Conservation (phyloP, 2,329 filamentous ascomycete genomes). For the Coleophoma crateriformis region DNA sequence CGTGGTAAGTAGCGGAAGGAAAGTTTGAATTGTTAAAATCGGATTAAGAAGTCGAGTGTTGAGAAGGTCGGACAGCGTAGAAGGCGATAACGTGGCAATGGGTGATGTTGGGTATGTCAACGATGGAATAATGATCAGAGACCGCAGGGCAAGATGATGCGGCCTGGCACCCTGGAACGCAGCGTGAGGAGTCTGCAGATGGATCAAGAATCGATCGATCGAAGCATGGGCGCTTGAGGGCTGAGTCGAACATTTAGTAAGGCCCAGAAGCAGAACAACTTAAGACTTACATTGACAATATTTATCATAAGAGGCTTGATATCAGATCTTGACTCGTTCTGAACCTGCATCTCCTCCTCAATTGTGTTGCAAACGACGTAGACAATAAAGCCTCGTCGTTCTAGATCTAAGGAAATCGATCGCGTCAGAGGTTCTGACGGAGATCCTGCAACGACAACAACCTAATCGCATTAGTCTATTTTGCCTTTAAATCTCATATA, state of each 20-base stretch:
- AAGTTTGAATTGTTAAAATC: constrained; percentile 81
- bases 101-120: constrained; percentile 76
- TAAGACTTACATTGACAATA: constrained; percentile 63
- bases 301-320: constrained; percentile 79
- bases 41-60: constrained; percentile 90
- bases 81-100: constrained; percentile 78
- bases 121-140: constrained; percentile 78
- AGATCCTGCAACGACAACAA: constrained; percentile 83
- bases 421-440: constrained; percentile 78
- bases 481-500: not conserved
- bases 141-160: constrained; percentile 71
- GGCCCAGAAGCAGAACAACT: not conserved
- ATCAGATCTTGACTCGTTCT: constrained; percentile 71
- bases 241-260: constrained; percentile 32
- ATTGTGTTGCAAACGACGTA: constrained; percentile 82
- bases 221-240: constrained; percentile 61
- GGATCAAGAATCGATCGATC: constrained; percentile 65
- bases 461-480: constrained; percentile 26
- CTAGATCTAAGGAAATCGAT: constrained; percentile 79
- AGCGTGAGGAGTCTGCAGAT: constrained; percentile 69
- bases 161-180: constrained; percentile 71
- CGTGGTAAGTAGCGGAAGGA: constrained; percentile 72
- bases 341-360: constrained; percentile 78
- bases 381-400: constrained; percentile 87
- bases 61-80: constrained; percentile 81